Conservation (phyloP, 768 basidiomycete species). For the Boletus subcaerulescens region DNA sequence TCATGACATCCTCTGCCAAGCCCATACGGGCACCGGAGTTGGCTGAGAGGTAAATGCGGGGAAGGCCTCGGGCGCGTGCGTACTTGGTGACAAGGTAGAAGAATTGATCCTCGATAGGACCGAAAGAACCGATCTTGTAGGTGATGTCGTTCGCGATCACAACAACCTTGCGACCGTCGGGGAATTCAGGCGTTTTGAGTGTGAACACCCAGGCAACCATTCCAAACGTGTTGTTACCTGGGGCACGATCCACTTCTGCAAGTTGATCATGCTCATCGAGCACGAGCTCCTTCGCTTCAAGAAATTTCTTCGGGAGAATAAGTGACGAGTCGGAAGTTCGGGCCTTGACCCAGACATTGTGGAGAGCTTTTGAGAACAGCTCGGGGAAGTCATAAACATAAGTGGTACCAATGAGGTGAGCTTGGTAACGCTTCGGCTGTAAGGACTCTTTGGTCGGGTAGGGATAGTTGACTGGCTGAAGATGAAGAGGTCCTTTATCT, state of each 20-base stretch:
- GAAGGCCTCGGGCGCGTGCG: conserved; percentile 82
- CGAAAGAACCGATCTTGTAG: conserved; percentile 97
- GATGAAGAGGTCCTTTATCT: conserved; percentile 93
- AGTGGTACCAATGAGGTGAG: conserved; percentile 96
- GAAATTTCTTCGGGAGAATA: conserved; percentile 68
- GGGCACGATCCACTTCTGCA: conserved; percentile 85
- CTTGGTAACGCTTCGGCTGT: conserved; percentile 98
- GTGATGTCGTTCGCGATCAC: conserved; percentile 98
- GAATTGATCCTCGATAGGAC: conserved; percentile 92
- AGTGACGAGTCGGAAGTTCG: conserved; percentile 63
- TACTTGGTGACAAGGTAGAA: conserved; percentile 95
- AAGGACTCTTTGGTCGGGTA: conserved; percentile 98
- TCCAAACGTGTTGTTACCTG: conserved; percentile 92
- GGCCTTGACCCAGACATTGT: conserved; percentile 85
- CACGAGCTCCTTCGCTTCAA: conserved; percentile 88
- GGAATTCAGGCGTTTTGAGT: conserved; percentile 88
- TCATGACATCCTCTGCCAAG: conserved; percentile 86
- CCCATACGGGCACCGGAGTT: conserved; percentile 99
- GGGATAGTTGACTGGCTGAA: conserved; percentile 89
- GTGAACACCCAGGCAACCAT: conserved; percentile 99
- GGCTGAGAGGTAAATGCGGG: conserved; percentile 96
- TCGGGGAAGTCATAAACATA: conserved; percentile 99
- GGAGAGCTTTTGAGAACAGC: conserved; percentile 94
- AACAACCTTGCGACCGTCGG: conserved; percentile 80
- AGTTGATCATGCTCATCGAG: conserved; percentile 92